These are phyloP conservation scores for Leccinum obscurum DNA, from an alignment of 768 basidiomycete species.

Conservation along the genomic window DNA sequence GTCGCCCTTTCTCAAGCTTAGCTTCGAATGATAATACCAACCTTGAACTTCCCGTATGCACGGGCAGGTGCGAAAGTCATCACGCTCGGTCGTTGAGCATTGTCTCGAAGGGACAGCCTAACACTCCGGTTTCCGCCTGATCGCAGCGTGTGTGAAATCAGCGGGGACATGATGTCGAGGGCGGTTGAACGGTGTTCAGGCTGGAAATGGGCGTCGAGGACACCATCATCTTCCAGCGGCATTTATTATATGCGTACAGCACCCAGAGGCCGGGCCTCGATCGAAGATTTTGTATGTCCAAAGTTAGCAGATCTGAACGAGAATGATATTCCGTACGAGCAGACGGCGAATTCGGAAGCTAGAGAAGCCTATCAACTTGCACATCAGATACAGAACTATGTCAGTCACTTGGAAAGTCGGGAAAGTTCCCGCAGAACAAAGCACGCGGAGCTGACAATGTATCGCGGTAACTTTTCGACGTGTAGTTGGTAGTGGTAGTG, in stretches of 20 bases:
- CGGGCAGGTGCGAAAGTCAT: slow-evolving; percentile 9
- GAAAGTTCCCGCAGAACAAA: background rate
- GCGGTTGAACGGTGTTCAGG: background rate
- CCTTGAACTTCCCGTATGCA: background rate
- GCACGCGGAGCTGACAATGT: background rate
- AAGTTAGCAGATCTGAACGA: background rate
- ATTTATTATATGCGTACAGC: background rate
- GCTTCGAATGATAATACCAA: slow-evolving; percentile 20
- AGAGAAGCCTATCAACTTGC: no score
- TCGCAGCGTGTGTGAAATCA: background rate
- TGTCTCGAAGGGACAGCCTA: no score
- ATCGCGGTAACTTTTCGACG: no score
- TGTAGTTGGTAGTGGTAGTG: background rate
- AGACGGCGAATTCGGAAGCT: no score
- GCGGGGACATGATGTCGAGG: background rate
- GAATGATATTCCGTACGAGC: background rate
- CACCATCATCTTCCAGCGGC: background rate
- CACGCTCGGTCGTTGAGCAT: background rate
- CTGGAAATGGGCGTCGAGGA: background rate
- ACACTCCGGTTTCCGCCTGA: no score
- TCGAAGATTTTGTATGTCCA: background rate
- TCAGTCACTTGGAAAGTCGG: background rate
- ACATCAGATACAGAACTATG: background rate
- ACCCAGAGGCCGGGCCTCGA: background rate
- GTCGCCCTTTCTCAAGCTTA: slow-evolving; percentile 14